These are phyloP conservation scores for Globisporangium parvum DNA, from an alignment of 352 stramenopile species.

Conservation along the genomic window DNA sequence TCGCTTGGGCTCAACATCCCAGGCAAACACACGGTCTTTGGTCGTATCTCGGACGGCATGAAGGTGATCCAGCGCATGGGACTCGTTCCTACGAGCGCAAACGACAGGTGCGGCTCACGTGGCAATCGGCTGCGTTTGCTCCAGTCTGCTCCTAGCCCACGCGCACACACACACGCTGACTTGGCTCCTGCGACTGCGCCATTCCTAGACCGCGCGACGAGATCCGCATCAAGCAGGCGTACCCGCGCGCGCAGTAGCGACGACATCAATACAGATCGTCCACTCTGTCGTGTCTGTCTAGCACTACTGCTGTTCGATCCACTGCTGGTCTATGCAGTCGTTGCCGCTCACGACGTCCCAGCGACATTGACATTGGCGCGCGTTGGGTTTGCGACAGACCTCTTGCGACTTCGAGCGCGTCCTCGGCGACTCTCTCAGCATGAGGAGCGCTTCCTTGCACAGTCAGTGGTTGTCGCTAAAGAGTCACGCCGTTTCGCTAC, in stretches of 20 bases:
- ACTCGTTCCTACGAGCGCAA: slow-evolving; percentile 79
- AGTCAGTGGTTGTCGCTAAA: too few species aligned
- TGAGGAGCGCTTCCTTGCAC: too few species aligned
- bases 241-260: slow-evolving; percentile 48
- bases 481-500: too few species aligned
- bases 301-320: too few species aligned
- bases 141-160: neutral
- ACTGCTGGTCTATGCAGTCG: too few species aligned
- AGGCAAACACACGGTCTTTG: slow-evolving; percentile 94
- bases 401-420: too few species aligned
- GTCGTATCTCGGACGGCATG: slow-evolving; percentile 91
- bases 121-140: neutral
- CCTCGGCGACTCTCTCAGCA: too few species aligned
- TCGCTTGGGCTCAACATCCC: too few species aligned
- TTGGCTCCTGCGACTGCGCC: neutral
- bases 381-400: too few species aligned
- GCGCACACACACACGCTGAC: neutral
- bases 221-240: slow-evolving; percentile 66
- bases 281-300: too few species aligned
- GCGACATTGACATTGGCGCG: too few species aligned
- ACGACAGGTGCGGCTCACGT: slow-evolving; percentile 57
- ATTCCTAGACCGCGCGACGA: slow-evolving; percentile 63
- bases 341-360: neutral
- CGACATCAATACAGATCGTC: neutral
- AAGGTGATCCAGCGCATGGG: slow-evolving; percentile 90